phyloP scores from a whole-genome alignment of 805 yeast genomes.

The Debaryomyces prosopidis region DNA sequence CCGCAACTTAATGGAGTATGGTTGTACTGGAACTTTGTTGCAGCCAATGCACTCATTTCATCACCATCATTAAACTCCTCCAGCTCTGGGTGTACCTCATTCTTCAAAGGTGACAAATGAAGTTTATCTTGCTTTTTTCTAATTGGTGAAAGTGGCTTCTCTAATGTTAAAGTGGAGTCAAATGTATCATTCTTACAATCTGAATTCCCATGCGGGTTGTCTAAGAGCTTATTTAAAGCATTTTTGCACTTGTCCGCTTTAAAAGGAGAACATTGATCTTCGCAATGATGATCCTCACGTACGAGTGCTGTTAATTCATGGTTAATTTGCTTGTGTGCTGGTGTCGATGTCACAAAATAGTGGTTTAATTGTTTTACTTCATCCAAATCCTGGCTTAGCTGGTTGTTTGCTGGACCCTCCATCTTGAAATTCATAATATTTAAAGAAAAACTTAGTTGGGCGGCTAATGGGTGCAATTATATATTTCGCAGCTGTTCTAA shows the following conservation, averaged over 20 bases:
- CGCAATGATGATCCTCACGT: not conserved
- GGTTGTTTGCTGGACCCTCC: not conserved
- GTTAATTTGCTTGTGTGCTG: not conserved
- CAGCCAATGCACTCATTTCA: not conserved
- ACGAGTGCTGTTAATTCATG: not conserved
- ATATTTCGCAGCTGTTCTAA: not conserved
- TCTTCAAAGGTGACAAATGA: slow-evolving; percentile 11
- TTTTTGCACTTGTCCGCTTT: not conserved
- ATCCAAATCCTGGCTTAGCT: not conserved
- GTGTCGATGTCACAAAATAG: slow-evolving; percentile 1
- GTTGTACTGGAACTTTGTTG: not conserved
- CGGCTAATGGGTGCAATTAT: not conserved
- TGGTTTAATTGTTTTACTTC: not conserved
- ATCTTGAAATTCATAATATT: too few relatives aligned
- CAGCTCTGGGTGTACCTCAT: slow-evolving; percentile 4
- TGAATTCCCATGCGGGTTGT: not conserved
- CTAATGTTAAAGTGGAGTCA: slow-evolving; percentile 9
- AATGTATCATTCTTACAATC: slow-evolving; percentile 2
- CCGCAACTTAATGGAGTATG: not conserved
- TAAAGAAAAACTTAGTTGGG: not conserved
- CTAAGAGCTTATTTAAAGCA: not conserved
- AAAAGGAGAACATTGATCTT: not conserved
- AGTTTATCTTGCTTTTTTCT: not conserved
- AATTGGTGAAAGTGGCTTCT: slow-evolving; percentile 3
- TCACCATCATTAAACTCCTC: not conserved